Evolutionary conservation across 1,139 yeast genomes (phyloP).

Genomic region (Suzukiozyma palmioleophila): DNA sequence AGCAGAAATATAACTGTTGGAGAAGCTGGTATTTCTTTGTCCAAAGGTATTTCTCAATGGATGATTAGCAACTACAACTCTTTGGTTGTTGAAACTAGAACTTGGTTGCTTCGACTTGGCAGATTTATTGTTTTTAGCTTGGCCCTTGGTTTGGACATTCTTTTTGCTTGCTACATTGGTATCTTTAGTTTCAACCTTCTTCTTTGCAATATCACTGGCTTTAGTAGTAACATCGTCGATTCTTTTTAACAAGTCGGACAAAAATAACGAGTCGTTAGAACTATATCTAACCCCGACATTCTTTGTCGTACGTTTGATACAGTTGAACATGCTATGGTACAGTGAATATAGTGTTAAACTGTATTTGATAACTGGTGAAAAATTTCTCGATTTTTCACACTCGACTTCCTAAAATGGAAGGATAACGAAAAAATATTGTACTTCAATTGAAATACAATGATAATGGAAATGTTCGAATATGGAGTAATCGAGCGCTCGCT

Average conservation of each 20-base stretch:
- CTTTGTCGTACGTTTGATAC: neutral
- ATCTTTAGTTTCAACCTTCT: neutral
- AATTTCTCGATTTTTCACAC: neutral
- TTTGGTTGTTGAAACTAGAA: conserved; percentile 5
- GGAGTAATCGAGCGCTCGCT: too few species aligned
- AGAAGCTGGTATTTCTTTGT: conserved; percentile 2
- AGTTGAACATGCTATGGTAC: neutral
- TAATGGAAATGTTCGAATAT: too few species aligned
- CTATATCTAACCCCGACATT: conserved; percentile 1
- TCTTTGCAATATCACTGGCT: conserved; percentile 6
- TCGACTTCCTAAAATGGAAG: neutral
- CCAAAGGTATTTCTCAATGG: conserved; percentile 14
- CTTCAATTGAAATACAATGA: too few species aligned
- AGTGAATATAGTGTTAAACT: too few species aligned
- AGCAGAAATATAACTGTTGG: neutral
- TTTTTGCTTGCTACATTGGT: neutral
- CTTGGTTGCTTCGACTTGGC: neutral
- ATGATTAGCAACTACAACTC: conserved; percentile 17
- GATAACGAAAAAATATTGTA: neutral
- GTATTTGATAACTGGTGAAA: neutral
- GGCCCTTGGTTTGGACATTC: conserved; percentile 4
- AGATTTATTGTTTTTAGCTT: neutral
- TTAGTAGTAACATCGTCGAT: conserved; percentile 28
- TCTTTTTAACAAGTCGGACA: conserved; percentile 31
- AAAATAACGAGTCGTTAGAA: conserved; percentile 12